Conservation (phyloP, 208 protist species). For the Perkinsela sp. region DNA sequence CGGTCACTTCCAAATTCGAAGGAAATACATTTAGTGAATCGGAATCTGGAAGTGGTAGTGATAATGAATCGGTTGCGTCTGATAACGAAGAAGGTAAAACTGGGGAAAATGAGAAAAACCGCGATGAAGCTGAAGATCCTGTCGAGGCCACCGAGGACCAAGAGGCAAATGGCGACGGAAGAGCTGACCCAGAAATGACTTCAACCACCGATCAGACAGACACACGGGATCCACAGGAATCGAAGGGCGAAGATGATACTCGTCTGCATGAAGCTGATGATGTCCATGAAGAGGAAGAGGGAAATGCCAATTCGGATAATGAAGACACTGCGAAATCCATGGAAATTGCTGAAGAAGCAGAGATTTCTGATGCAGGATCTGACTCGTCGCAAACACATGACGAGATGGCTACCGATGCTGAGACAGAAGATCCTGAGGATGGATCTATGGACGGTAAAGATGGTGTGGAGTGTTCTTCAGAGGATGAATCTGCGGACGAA, state of each 20-base stretch:
- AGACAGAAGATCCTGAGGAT: constrained; percentile 1
- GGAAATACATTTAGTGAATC: constrained; percentile 16
- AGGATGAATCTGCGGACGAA: constrained; percentile 4
- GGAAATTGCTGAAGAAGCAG: constrained; percentile 10
- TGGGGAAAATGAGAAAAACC: constrained; percentile 42
- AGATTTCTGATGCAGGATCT: constrained; percentile 9
- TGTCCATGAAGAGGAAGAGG: constrained; percentile 10
- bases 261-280: constrained; percentile 8
- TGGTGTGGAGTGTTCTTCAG: constrained; percentile 2
- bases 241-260: not conserved
- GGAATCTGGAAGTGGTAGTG: constrained; percentile 47
- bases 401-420: not conserved
- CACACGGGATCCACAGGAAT: constrained; percentile 5
- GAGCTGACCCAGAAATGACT: constrained; percentile 3
- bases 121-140: constrained; percentile 29
- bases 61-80: constrained; percentile 6
- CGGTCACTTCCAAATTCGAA: constrained; percentile 49
- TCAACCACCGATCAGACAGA: constrained; percentile 4
- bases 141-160: constrained; percentile 9
- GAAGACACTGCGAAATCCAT: constrained; percentile 20
- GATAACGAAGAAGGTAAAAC: constrained; percentile 38
- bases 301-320: constrained; percentile 18
- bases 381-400: not conserved
- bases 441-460: constrained; percentile 5
- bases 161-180: constrained; percentile 8